Evolutionary conservation across 139 green algal species (phyloP).

Genomic region (Chlorella sp.): DNA sequence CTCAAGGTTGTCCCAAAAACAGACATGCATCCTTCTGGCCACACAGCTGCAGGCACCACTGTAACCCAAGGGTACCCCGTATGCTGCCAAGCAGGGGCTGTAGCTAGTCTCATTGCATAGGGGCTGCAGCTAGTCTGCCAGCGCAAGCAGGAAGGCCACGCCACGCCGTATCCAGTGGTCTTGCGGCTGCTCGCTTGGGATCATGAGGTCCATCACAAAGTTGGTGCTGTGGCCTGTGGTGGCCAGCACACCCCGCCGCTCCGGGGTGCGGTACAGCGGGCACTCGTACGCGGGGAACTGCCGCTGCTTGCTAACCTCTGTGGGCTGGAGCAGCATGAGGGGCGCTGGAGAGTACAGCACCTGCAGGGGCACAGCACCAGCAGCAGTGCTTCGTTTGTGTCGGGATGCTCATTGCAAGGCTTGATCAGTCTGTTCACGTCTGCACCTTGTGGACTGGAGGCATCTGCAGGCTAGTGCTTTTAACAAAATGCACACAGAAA

Average conservation of each 20-base stretch:
- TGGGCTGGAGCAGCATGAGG: constrained; percentile 50
- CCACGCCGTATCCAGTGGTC: constrained; percentile 60
- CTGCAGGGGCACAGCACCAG: background rate
- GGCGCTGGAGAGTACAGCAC: constrained; percentile 59
- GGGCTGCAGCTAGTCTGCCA: no score
- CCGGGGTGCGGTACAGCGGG: constrained; percentile 60
- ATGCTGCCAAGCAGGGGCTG: no score
- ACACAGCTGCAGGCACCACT: no score
- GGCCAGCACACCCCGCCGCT: constrained; percentile 55
- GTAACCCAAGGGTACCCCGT: no score
- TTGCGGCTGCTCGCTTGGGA: constrained; percentile 44
- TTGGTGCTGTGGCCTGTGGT: constrained; percentile 75
- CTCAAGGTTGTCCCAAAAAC: no score
- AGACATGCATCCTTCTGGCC: no score
- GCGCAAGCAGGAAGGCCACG: constrained; percentile 63
- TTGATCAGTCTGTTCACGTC: no score
- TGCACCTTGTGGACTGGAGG: no score
- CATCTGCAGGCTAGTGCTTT: no score
- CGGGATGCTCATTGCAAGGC: no score
- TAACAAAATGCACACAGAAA: no score
- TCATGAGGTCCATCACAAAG: constrained; percentile 65
- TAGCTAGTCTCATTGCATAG: no score
- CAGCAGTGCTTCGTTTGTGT: background rate
- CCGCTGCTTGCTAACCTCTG: constrained; percentile 15
- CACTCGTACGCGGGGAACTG: constrained; percentile 60